Base-by-base conservation (phyloP, 371 early-diverging fungal species). In the Syncephalis plumigaleata region DNA sequence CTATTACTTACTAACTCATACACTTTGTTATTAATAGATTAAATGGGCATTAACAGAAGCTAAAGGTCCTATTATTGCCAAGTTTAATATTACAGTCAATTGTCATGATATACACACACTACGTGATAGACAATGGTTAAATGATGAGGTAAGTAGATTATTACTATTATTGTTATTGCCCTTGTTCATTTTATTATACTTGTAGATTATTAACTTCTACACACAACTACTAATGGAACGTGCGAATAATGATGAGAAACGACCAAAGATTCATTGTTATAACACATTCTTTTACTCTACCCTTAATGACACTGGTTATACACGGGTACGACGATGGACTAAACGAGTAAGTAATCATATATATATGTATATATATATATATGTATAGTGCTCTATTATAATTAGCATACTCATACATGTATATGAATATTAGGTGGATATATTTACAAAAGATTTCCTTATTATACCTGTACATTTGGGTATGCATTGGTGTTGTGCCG, bases 401-500 rank as follows among this genome's bases (percentile, higher is more conserved):
- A n/a, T n/a, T n/a, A n/a, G n/a, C 16, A 39, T 44, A 40, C 16
- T 21, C 39, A 16, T 9, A 24, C 9, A 50, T 44, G 36, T 24
- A 44, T 24, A 39, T 15, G 48, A 3, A 5, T 17, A 15, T 1
- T 53, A 83, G 70, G 59, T 79, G 27, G 80, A 89, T 50, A 56
- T 96, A 17, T 93, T 91, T 49, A 59, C 67, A 3, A 68, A 77
- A 51, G 91, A 93, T 55, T 54, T 75, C 18, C 51, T 94, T 1
- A 57, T 95, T 37, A 61, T 95, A 15, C 98, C 98, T 0, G 79
- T 98, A 15, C 92, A 98, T 58, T 70, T 71, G 36, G 57, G 67
- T 2, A 74, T 77, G 23, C 98, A 98, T 55, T 98, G 98, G 98
- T 76, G 77, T 15, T 70, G 86, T 43, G 79, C 81, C 0, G 71